Base-by-base conservation (phyloP, 208 protist genomes). In the Trypanosoma scelopori region DNA sequence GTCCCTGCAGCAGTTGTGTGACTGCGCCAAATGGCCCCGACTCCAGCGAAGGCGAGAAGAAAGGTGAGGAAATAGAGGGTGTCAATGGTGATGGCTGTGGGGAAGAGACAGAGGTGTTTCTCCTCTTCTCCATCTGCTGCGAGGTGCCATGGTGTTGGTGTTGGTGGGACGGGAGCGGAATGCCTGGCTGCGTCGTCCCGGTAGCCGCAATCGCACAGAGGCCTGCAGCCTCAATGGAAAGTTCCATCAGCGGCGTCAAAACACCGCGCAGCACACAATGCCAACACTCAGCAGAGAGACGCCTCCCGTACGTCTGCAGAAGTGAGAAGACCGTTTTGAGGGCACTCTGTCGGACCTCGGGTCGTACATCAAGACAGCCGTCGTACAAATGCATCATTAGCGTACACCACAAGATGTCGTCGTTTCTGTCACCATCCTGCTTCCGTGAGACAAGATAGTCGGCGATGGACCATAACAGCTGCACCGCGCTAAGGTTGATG, bases 401-500 rank as follows among this genome's bases (percentile, higher is more conserved):
- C 28, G 56, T 65, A 16, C 70, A 55, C 78, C 77, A 87, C 16
- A 78, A n/a, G 49, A 60, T 0, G 57, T 77, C 55, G 39, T 71
- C 32, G 30, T 64, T 43, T 18, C 42, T 49, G 12, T 43, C 18
- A 56, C 13, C 23, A 30, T 32, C 45, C 15, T 35, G 45, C 25
- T 53, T 25, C 41, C 32, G 35, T 41, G 73, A 52, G 22, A 78
- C 84, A 39, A 91, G 60, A 65, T 84, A 91, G 61, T 96, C 90
- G 0, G 83, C 86, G 18, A 88, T 78, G 35, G 90, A 91, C 87
- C 90, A 96, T 41, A 93, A 64, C 37, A 93, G 64, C 69, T 96
- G 90, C 58, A 92, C 82, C 5, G 90, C 84, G 50, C 82, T 96
- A 12, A 96, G 72, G 53, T 96, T 92, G 32, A 89, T 80, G 62